These are phyloP conservation scores for Hypericum perforatum DNA, from an alignment of 345 rosid genomes.

Conservation along the genomic window DNA sequence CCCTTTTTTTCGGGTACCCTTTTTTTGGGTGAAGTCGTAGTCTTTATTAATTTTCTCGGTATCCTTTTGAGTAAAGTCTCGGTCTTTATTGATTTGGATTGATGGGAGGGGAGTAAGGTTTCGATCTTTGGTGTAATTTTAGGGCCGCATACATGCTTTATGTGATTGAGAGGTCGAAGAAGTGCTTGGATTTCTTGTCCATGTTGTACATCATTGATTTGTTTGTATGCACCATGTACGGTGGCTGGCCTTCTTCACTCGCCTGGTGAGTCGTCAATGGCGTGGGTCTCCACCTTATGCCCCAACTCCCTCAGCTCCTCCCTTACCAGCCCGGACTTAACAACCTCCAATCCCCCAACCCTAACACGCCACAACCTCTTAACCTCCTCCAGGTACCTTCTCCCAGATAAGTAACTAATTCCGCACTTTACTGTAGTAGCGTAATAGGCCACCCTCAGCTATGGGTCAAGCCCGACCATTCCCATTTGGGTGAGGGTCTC, in stretches of 20 bases:
- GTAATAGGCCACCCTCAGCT: no score
- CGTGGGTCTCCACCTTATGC: slow-evolving; percentile 70
- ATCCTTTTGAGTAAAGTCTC: not conserved
- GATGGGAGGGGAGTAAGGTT: not conserved
- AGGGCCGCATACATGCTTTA: slow-evolving; percentile 75
- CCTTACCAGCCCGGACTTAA: slow-evolving; percentile 67
- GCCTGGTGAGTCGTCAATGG: slow-evolving; percentile 94
- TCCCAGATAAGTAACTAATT: no score
- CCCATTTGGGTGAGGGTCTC: no score
- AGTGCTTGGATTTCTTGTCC: slow-evolving; percentile 87
- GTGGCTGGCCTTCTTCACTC: slow-evolving; percentile 93
- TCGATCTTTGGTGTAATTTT: slow-evolving; percentile 16
- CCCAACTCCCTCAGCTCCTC: slow-evolving; percentile 70
- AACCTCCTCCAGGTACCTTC: no score
- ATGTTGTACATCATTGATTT: slow-evolving; percentile 74
- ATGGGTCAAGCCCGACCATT: no score
- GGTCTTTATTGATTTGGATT: no score
- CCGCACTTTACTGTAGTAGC: no score
- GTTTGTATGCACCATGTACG: slow-evolving; percentile 63
- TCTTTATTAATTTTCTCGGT: not conserved
- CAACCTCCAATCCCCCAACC: no score
- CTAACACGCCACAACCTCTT: no score
- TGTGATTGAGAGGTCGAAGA: slow-evolving; percentile 86
- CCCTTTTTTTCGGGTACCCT: slow-evolving; percentile 50
- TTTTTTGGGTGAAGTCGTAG: slow-evolving; percentile 45